These are phyloP conservation scores for Claviceps pusilla DNA, from an alignment of 2,329 filamentous ascomycete species.

Conservation along the genomic window DNA sequence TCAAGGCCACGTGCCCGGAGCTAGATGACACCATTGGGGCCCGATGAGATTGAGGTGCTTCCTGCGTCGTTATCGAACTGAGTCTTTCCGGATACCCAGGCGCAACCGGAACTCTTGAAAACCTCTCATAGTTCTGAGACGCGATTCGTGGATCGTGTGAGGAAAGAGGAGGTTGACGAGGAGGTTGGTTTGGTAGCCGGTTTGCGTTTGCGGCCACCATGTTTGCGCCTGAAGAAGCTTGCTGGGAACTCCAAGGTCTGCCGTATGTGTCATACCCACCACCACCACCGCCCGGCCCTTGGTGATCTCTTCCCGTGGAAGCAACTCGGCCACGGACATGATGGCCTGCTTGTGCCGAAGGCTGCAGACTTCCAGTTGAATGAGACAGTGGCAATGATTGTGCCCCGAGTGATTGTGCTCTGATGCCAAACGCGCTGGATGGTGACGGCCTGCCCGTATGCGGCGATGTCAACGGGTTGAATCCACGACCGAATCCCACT, in stretches of 20 bases:
- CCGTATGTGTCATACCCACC: constrained; percentile 15
- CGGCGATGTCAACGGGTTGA: constrained; percentile 34
- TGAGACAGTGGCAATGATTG: constrained; percentile 27
- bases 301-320: constrained; percentile 31
- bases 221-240: constrained; percentile 13
- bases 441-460: constrained; percentile 34
- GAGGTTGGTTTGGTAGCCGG: constrained; percentile 14
- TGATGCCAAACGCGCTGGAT: constrained; percentile 39
- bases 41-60: constrained; percentile 6
- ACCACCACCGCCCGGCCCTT: constrained; percentile 13
- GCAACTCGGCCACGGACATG: constrained; percentile 25
- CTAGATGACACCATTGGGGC: constrained; percentile 10
- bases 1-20: constrained; percentile 7
- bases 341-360: constrained; percentile 15
- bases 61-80: constrained; percentile 17
- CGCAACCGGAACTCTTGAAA: constrained; percentile 17
- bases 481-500: constrained; percentile 30
- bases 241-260: constrained; percentile 15
- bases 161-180: constrained; percentile 4
- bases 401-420: constrained; percentile 23
- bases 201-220: constrained; percentile 20
- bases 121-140: constrained; percentile 13
- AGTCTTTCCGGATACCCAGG: constrained; percentile 18
- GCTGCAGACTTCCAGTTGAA: constrained; percentile 31
- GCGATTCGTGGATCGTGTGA: constrained; percentile 7